Conservation (phyloP, 345 rosid genomes). For the Erucastrum elatum region DNA sequence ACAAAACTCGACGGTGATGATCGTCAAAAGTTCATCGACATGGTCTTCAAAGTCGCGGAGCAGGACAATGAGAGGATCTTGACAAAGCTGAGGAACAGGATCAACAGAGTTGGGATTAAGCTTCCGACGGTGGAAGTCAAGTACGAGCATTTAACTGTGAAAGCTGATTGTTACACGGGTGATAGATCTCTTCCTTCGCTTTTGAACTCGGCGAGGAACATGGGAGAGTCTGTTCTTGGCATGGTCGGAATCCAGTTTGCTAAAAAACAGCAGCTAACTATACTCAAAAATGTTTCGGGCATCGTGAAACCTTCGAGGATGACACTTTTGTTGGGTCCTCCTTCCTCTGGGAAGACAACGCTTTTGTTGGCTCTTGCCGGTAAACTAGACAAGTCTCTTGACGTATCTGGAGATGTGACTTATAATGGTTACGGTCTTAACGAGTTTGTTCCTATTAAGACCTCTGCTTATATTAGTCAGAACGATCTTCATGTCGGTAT, state of each 20-base stretch:
- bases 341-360: conserved; percentile 84
- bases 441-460: conserved; percentile 75
- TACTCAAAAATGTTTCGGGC: conserved; percentile 67
- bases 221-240: conserved; percentile 58
- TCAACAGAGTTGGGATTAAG: conserved; percentile 71
- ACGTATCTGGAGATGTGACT: conserved; percentile 58
- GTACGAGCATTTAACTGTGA: conserved; percentile 54
- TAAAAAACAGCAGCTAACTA: conserved; percentile 60
- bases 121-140: conserved; percentile 80
- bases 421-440: conserved; percentile 62
- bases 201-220: conserved; percentile 56
- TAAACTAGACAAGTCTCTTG: conserved; percentile 56
- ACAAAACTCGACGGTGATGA: conserved; percentile 67
- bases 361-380: conserved; percentile 77
- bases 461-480: conserved; percentile 81
- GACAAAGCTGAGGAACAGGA: conserved; percentile 67
- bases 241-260: conserved; percentile 58
- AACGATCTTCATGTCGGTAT: conserved; percentile 80
- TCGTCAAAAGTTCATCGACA: conserved; percentile 69
- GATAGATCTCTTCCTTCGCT: conserved; percentile 78
- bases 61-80: conserved; percentile 85
- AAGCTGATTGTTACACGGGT: conserved; percentile 69
- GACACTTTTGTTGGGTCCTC: conserved; percentile 76
- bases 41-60: conserved; percentile 73
- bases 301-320: conserved; percentile 75